Evolutionary conservation across 306 rosid genomes (phyloP), one percentile per base, ranked within the genome.

Genomic region (Sicyos baderoa): DNA sequence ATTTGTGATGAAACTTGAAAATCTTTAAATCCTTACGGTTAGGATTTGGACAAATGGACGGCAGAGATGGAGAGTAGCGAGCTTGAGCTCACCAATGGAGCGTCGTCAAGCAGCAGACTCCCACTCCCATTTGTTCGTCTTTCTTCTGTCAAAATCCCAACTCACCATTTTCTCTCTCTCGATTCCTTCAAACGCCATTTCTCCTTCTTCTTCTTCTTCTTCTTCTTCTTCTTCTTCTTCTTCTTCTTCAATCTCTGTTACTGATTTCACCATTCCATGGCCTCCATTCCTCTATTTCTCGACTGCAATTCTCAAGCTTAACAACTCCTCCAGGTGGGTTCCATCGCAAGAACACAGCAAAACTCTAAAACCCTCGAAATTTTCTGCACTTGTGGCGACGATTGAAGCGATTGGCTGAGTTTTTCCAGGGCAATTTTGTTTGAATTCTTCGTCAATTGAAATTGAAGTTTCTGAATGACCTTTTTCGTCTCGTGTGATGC

Each of bases 271-370:
- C 25, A 32, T 4, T 17, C 14, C 25, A 61, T n/a, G 4, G 45
- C 16, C 16, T 61, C 27, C 49, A 35, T 35, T 63, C 42, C 70
- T 40, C 70, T 5, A 53, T 6, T 64, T 44, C 10, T 19, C 18
- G 4, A 63, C 32, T 4, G n/a, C 29, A 63, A 63, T 42, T 63
- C 32, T n/a, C 44, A 15, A 60, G 48, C 48, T 35, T 1, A 9
- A 8, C 8, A 35, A 3, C 67, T 7, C 48, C 67, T 7, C 48
- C 42, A 25, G 18, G 29, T 0, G 5, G 16, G n/a, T 50, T 44
- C 53, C 70, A 64, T 64, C 53, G n/a, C 12, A 5, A 13, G 17
- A 64, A 10, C 70, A 64, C 32, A 61, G 68, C 23, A 63, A 64
- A 44, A 0, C 23, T 64, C 29, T 12, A 44, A 0, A 64, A 64